A percentile compares a stretch with the other conserved stretches of the same genome.
Conservation (phyloP, 768 basidiomycete genomes). For the Pholiota conissans region DNA sequence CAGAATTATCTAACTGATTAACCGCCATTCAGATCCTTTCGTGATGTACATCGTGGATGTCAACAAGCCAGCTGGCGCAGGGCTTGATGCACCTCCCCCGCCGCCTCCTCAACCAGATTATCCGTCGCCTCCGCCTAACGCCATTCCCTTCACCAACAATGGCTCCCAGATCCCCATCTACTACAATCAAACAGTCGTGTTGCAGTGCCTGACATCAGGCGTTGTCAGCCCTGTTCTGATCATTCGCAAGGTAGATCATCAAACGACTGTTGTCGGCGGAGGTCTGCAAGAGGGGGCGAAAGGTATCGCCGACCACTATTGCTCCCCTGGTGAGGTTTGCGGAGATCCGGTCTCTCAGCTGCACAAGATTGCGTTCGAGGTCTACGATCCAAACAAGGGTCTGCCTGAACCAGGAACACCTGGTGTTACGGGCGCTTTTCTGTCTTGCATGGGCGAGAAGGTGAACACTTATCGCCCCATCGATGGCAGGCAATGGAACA, state of each 20-base stretch:
- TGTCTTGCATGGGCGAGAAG: constrained; percentile 92
- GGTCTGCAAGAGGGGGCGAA: constrained; percentile 88
- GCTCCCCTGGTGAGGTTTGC: constrained; percentile 81
- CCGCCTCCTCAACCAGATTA: constrained; percentile 87
- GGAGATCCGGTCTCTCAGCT: constrained; percentile 95
- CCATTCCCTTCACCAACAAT: constrained; percentile 81
- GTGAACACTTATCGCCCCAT: constrained; percentile 88
- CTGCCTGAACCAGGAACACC: constrained; percentile 77
- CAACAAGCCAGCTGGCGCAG: constrained; percentile 75
- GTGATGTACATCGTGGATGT: constrained; percentile 98
- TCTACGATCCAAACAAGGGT: constrained; percentile 70
- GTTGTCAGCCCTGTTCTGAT: constrained; percentile 92
- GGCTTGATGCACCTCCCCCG: constrained; percentile 74
- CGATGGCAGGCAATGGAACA: constrained; percentile 81
- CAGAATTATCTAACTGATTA: constrained; percentile 5
- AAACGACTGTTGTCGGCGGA: constrained; percentile 87
- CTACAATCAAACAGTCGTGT: constrained; percentile 94
- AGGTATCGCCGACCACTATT: constrained; percentile 81
- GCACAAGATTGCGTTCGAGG: constrained; percentile 94
- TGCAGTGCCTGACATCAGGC: constrained; percentile 93
- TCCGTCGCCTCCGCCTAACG: constrained; percentile 89
- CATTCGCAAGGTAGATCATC: constrained; percentile 91
- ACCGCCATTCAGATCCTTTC: constrained; percentile 69
- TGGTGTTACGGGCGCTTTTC: constrained; percentile 77
- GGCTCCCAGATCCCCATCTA: constrained; percentile 88